Evolutionary conservation across 345 rosid species (phyloP).

Genomic region (Ceriops decandra): DNA sequence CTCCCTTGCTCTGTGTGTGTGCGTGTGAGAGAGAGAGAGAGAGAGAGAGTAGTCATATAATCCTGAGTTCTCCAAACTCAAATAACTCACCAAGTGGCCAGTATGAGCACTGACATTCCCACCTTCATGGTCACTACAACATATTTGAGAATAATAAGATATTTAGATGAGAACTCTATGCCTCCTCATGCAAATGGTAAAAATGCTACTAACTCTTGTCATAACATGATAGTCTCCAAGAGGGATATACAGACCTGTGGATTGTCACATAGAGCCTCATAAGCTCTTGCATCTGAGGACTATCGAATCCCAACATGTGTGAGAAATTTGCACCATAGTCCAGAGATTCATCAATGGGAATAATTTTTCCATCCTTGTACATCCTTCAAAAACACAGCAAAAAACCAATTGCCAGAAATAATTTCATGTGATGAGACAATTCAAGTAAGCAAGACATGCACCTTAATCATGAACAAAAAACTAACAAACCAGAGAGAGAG

Average conservation of each 20-base stretch:
- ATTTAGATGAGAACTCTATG: not conserved
- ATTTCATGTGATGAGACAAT: not conserved
- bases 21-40: too few relatives aligned
- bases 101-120: slow-evolving; percentile 99
- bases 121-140: slow-evolving; percentile 94
- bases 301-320: slow-evolving; percentile 88
- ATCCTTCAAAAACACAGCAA: slow-evolving; percentile 44
- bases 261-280: slow-evolving; percentile 98
- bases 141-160: slow-evolving; percentile 6
- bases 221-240: not conserved
- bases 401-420: not conserved
- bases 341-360: slow-evolving; percentile 64
- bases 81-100: slow-evolving; percentile 77
- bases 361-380: slow-evolving; percentile 71
- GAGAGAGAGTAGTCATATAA: not conserved
- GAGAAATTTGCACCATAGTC: slow-evolving; percentile 95
- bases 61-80: not conserved
- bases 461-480: not conserved
- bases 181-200: too few relatives aligned
- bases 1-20: too few relatives aligned
- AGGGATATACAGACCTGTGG: slow-evolving; percentile 57
- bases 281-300: slow-evolving; percentile 82
- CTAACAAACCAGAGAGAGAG: not conserved
- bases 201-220: not conserved
- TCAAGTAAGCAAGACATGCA: not conserved